Evolutionary conservation across 192 early-diverging fungal species (phyloP), one percentile per base, ranked within the genome.

Genomic region (Geranomyces variabilis): DNA sequence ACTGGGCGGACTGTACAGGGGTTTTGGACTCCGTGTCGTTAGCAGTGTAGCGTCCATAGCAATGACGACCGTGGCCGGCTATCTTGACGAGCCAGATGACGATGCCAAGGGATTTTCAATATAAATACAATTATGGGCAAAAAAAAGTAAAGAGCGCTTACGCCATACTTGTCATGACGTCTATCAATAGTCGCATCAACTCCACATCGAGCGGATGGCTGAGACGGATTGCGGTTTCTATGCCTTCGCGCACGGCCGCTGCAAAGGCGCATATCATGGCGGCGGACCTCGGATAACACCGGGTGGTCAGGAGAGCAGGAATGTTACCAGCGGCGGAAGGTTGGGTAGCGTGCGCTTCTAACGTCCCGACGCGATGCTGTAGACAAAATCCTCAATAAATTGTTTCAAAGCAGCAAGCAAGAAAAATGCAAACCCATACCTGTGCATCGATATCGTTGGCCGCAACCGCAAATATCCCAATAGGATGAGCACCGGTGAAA

Each of bases 1-100:
- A 9, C n/a, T 82, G 10, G 29, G 67, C 24, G 53, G 61, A 19
- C 60, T 85, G 58, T 85, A 81, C 66, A 70, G 74, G 43, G 83
- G 83, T 19, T 79, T 83, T 30, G 65, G 63, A 61, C 22, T 81
- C 41, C 69, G 80, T 31, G 24, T 85, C 19, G 61, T 74, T 19
- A 62, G 73, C 14, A 74, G 58, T 13, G 55, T 76, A 19, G 62
- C 71, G 67, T 21, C 49, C 13, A 36, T 68, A 41, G 45, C 68
- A 10, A 21, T 75, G 19, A 68, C 68, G 24, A 45, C 66, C 3
- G 22, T 75, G 0, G 58, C 34, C 26, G 36, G 49, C 30, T 57
- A 41, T 24, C 46, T 63, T 1, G 70, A 71, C 2, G 57, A 9
- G 5, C 26, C 56, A 14, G 67, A 69, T 4, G 66, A 67, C 21